Percentiles rank a stretch among this genome's conserved stretches.
phyloP scores from a whole-genome alignment of 371 early-diverging fungal species.

The Apophysomyces trapeziformis region DNA sequence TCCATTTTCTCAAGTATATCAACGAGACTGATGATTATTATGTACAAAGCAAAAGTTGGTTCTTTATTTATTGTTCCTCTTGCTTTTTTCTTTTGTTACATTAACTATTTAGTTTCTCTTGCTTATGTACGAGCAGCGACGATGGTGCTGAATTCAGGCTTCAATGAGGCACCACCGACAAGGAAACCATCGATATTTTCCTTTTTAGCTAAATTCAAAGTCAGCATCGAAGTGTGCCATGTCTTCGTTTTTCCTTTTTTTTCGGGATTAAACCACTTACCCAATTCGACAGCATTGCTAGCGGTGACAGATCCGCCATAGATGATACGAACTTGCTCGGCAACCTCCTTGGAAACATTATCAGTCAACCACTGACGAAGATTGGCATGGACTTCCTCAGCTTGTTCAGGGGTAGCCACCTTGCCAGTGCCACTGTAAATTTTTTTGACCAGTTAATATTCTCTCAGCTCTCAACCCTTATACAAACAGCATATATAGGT shows the following conservation, averaged over 20 bases:
- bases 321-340: constrained; percentile 90
- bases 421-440: constrained; percentile 90
- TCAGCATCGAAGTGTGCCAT: constrained; percentile 70
- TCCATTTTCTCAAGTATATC: no score
- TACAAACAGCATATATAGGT: no score
- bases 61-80: neutral
- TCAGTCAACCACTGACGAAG: constrained; percentile 89
- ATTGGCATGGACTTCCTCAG: constrained; percentile 93
- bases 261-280: constrained; percentile 33
- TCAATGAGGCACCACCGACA: constrained; percentile 98
- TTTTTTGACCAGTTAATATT: neutral
- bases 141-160: constrained; percentile 83
- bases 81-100: neutral
- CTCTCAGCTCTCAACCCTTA: neutral
- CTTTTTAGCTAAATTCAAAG: constrained; percentile 58
- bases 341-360: constrained; percentile 82
- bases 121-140: constrained; percentile 56
- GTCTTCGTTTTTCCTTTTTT: constrained; percentile 32
- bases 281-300: constrained; percentile 78
- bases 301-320: constrained; percentile 95
- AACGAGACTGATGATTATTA: no score
- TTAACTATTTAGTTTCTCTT: neutral
- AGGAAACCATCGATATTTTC: constrained; percentile 98
- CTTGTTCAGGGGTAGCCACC: constrained; percentile 96
- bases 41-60: no score